Percentiles rank a stretch among this genome's conserved stretches.
Evolutionary conservation across 257 asterid species (phyloP).

Genomic region (Solanum sparsipilum): DNA sequence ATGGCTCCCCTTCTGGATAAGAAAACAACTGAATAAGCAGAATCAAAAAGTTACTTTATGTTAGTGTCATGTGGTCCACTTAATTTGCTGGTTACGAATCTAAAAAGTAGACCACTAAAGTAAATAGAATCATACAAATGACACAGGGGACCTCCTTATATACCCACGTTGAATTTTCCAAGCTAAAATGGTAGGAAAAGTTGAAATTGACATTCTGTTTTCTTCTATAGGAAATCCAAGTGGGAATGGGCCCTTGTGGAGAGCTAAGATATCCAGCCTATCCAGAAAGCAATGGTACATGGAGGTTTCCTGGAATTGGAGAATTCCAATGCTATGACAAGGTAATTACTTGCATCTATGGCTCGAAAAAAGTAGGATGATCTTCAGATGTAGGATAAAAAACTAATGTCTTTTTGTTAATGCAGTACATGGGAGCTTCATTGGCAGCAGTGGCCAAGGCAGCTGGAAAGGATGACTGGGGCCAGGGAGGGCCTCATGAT

Average conservation of each 20-base stretch:
- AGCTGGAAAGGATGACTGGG: slow-evolving; percentile 62
- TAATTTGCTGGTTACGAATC: not conserved
- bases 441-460: slow-evolving; percentile 71
- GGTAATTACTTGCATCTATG: slow-evolving; percentile 26
- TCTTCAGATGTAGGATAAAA: not conserved
- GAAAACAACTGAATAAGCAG: not conserved
- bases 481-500: slow-evolving; percentile 73
- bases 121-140: not conserved
- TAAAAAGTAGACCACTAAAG: slow-evolving; percentile 1
- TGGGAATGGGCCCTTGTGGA: slow-evolving; percentile 96
- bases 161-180: not conserved
- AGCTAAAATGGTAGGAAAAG: not conserved
- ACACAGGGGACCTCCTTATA: not conserved
- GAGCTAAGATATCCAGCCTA: slow-evolving; percentile 95
- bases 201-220: slow-evolving; percentile 3
- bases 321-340: slow-evolving; percentile 91
- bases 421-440: slow-evolving; percentile 88
- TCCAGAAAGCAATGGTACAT: slow-evolving; percentile 83
- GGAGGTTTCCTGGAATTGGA: slow-evolving; percentile 89
- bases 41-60: not conserved
- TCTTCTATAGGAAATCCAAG: slow-evolving; percentile 73
- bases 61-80: not conserved
- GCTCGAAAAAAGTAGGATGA: not conserved
- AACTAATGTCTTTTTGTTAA: not conserved
- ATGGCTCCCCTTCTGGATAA: not conserved